A percentile compares a stretch with the other conserved stretches of the same genome.
Evolutionary conservation across 164 flowering plant genomes (phyloP).

Genomic region (Liquidambar formosana): DNA sequence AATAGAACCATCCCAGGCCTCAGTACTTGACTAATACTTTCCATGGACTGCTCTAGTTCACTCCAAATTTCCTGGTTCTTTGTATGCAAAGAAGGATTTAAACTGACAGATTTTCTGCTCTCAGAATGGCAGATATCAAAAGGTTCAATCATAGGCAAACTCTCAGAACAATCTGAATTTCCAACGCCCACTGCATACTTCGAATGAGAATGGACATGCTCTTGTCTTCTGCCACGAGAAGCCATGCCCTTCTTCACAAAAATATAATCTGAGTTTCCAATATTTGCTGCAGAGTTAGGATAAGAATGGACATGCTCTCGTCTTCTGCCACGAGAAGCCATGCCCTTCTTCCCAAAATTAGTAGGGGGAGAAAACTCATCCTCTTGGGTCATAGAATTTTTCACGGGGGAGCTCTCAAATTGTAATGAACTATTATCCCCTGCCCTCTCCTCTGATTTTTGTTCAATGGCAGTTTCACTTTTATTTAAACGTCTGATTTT

Average conservation of each 20-base stretch:
- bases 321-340: no score
- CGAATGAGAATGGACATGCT: not conserved
- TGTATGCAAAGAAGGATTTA: constrained; percentile 27
- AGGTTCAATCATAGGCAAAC: not conserved
- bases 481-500: not conserved
- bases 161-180: not conserved
- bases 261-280: not conserved
- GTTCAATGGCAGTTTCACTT: not conserved
- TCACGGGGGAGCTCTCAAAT: not conserved
- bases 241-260: not conserved
- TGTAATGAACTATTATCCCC: not conserved
- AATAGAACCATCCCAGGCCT: constrained; percentile 71
- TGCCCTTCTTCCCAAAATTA: constrained; percentile 2
- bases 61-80: constrained; percentile 24
- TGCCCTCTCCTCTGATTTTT: not conserved
- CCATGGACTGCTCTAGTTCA: constrained; percentile 11
- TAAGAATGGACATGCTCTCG: not conserved
- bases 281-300: not conserved
- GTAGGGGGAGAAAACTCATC: constrained; percentile 1
- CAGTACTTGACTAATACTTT: constrained; percentile 20
- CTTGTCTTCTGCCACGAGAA: not conserved
- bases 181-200: not conserved
- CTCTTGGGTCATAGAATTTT: not conserved
- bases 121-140: constrained; percentile 47
- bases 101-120: not conserved